phyloP scores from a whole-genome alignment of 345 rosid species.

The Eucalyptus dawsonii region DNA sequence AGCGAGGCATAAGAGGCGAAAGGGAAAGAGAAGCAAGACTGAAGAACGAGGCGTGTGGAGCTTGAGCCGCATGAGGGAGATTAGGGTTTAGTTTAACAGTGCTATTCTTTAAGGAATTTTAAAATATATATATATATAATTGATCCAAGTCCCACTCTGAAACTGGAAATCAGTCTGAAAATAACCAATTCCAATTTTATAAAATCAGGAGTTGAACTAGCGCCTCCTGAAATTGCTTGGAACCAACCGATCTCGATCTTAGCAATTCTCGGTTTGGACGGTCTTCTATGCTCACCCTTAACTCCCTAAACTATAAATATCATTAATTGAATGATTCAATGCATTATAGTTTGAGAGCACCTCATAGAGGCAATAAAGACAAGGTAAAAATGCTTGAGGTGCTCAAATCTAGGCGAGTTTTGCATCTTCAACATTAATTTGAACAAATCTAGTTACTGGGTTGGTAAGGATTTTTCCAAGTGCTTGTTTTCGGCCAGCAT shows the following conservation, averaged over 20 bases:
- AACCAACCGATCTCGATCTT: background rate
- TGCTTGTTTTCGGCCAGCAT: background rate
- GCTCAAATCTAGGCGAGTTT: rapidly evolving
- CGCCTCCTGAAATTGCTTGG: rapidly evolving
- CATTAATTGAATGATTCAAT: background rate
- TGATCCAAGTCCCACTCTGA: rapidly evolving
- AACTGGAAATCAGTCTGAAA: rapidly evolving
- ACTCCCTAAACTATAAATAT: rapidly evolving
- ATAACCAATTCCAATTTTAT: no score
- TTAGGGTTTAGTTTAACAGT: background rate
- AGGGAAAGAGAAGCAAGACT: background rate
- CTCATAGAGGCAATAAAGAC: background rate
- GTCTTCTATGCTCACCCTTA: background rate
- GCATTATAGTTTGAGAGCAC: background rate
- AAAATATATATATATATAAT: rapidly evolving
- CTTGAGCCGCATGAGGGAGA: background rate
- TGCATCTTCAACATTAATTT: background rate
- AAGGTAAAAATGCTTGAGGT: background rate
- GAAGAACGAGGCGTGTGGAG: background rate
- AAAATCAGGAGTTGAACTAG: background rate
- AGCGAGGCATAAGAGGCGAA: background rate
- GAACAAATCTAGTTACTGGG: background rate
- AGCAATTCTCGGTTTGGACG: rapidly evolving
- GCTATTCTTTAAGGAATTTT: no score
- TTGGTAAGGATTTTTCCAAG: background rate